phyloP scores from a whole-genome alignment of 768 basidiomycete species.

The Phlebiopsis gigantea region DNA sequence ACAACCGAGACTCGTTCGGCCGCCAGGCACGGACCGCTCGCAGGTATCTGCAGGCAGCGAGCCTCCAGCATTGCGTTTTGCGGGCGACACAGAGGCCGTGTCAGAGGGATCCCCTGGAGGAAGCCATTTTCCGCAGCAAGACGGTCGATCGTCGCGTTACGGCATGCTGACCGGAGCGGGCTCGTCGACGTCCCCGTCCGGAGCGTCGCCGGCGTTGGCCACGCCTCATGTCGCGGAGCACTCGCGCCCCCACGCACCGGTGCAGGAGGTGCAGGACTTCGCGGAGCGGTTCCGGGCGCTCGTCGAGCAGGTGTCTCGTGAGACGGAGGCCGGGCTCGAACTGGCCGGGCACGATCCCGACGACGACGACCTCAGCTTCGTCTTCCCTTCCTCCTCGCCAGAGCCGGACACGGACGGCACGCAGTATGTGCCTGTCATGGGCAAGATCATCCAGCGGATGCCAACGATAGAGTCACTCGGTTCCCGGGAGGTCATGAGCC shows the following conservation, averaged over 20 bases:
- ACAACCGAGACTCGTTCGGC: not conserved
- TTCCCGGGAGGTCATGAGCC: conserved; percentile 46
- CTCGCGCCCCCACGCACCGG: not conserved
- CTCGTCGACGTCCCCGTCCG: not conserved
- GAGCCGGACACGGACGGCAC: conserved; percentile 30
- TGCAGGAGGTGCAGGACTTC: conserved; percentile 37
- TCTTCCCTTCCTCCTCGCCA: not conserved
- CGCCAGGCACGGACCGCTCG: conserved; percentile 2
- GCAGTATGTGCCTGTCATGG: conserved; percentile 54
- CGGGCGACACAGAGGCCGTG: conserved; percentile 4
- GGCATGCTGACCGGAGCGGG: not conserved
- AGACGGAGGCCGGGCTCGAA: conserved; percentile 45
- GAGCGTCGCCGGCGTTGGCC: not conserved
- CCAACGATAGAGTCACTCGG: conserved; percentile 78
- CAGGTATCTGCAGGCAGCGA: not conserved
- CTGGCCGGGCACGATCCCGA: conserved; percentile 26
- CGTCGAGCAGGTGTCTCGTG: conserved; percentile 44
- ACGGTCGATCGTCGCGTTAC: not conserved
- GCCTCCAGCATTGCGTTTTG: conserved; percentile 10
- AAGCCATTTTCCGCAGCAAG: not conserved
- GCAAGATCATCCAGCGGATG: conserved; percentile 66
- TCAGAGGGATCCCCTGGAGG: not conserved
- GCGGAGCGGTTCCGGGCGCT: conserved; percentile 47
- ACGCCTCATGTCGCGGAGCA: not conserved
- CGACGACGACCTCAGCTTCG: conserved; percentile 10